Base-by-base conservation (phyloP, 179 eudicot genomes). In the Monotropa hypopitys region DNA sequence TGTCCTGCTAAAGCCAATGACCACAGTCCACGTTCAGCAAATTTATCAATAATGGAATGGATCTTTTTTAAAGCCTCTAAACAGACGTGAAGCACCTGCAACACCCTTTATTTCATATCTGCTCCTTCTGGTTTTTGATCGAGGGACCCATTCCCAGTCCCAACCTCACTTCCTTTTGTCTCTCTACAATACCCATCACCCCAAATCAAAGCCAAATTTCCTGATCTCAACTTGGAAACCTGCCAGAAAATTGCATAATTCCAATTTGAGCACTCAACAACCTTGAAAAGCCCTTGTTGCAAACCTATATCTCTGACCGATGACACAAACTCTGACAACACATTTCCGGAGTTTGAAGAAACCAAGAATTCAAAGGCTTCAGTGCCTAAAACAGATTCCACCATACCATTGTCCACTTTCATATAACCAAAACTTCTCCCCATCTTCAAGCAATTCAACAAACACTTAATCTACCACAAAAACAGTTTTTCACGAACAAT, bases 201-300 rank as follows among this genome's bases (percentile, higher is more conserved):
- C 99, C 99, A 93, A 32, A 90, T 93, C 49, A 96, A 73, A 33
- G 92, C 92, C 84, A 88, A 80, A 74, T 93, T 97, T 15, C 99
- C 97, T 0, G 86, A 63, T 70, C 73, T 87, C 8, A 98, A 86
- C 84, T 87, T 78, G 66, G 97, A 90, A 67, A 89, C 83, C 75
- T 93, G 99, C 99, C 99, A 96, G 83, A 91, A 96, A 57, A 96
- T 87, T 0, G 98, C 98, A 51, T 96, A 96, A 78, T 91, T 96
- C 99, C 99, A 96, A 68, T 87, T 86, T 0, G 92, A 88, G 65
- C 68, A 78, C 42, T 96, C 99, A 1, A 96, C 94, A 21, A 96
- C 94, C 88, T 96, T 97, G 42, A 90, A 89, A 9, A 96, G 88
- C 92, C 88, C 90, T 47, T 81, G 82, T 70, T 93, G 96, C 42